phyloP scores from a whole-genome alignment of 805 yeast species.

The Kazachstania martiniae region DNA sequence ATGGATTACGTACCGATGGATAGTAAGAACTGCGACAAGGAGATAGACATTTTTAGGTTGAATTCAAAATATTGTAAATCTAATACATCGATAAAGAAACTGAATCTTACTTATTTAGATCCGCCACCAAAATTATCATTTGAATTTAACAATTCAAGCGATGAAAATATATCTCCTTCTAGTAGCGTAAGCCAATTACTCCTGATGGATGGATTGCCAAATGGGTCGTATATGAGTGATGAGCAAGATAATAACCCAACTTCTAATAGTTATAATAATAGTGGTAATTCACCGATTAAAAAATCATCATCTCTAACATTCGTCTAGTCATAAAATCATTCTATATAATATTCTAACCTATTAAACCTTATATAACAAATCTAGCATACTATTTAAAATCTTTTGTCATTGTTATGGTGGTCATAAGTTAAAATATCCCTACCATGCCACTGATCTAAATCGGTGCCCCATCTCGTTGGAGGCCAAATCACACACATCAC shows the following conservation, averaged over 20 bases:
- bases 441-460: constrained; percentile 16
- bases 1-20: constrained; percentile 80
- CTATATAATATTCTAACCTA: neutral
- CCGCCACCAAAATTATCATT: constrained; percentile 23
- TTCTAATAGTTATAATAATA: neutral
- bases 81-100: constrained; percentile 25
- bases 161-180: constrained; percentile 9
- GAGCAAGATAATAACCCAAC: constrained; percentile 6
- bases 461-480: constrained; percentile 37
- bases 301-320: constrained; percentile 1
- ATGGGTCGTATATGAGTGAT: constrained; percentile 13
- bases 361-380: neutral
- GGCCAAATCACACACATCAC: constrained; percentile 69
- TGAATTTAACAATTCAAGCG: constrained; percentile 5
- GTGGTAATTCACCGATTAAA: constrained; percentile 1
- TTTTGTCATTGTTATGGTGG: too few relatives aligned
- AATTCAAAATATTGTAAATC: constrained; percentile 29
- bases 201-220: constrained; percentile 10
- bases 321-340: neutral
- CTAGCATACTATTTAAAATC: too few relatives aligned
- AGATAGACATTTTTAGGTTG: constrained; percentile 41
- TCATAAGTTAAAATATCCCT: constrained; percentile 9
- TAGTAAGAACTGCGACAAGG: constrained; percentile 35
- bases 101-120: constrained; percentile 6
- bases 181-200: constrained; percentile 14